phyloP scores from a whole-genome alignment of 768 basidiomycete genomes.

The Phylloporus sp. region DNA sequence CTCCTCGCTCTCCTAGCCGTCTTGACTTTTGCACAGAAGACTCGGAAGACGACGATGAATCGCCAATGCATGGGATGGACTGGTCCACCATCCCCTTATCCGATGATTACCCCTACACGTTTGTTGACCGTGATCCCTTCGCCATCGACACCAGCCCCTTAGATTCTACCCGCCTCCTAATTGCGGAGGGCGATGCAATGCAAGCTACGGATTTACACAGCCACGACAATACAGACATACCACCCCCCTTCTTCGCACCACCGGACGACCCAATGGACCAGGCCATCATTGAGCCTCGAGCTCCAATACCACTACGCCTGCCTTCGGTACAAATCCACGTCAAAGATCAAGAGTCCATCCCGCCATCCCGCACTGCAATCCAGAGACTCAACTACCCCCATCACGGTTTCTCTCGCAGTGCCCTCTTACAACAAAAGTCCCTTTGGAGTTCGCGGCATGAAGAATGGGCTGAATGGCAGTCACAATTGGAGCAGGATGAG shows the following conservation, averaged over 20 bases:
- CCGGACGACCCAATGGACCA: conserved; percentile 15
- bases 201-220: conserved; percentile 12
- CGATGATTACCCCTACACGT: neutral
- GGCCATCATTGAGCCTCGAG: conserved; percentile 11
- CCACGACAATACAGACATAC: conserved; percentile 9
- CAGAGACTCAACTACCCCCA: conserved; percentile 46
- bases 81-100: conserved; percentile 9
- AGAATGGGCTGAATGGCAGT: conserved; percentile 41
- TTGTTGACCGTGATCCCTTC: conserved; percentile 10
- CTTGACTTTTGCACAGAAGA: conserved; percentile 36
- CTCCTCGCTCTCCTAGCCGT: conserved; percentile 45
- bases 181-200: neutral
- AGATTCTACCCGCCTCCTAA: neutral
- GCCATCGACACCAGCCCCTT: neutral
- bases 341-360: neutral
- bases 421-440: conserved; percentile 54
- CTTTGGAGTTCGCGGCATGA: conserved; percentile 58
- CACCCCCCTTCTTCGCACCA: conserved; percentile 9
- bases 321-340: conserved; percentile 2
- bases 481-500: conserved; percentile 8
- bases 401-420: conserved; percentile 60
- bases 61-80: conserved; percentile 6
- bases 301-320: conserved; percentile 23
- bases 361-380: conserved; percentile 7
- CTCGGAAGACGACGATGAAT: neutral